Evolutionary conservation across 2,329 filamentous ascomycete genomes (phyloP).

Genomic region (Trichophyton rubrum): DNA sequence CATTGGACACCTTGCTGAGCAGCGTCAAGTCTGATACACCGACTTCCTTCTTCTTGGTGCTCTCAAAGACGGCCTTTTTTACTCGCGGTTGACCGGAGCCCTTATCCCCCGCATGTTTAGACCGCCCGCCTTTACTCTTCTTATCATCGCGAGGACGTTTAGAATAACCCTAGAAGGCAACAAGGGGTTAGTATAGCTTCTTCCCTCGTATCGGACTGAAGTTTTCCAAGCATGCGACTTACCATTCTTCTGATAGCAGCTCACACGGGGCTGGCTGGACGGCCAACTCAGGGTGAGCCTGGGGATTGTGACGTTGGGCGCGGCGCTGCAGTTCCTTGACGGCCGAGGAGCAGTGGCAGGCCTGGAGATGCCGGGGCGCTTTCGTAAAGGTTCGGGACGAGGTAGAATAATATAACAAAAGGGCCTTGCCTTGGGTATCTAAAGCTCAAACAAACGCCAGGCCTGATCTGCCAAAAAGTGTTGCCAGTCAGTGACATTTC

Average conservation of each 20-base stretch:
- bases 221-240: not conserved
- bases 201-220: not conserved
- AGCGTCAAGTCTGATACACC: slow-evolving; percentile 95
- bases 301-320: not conserved
- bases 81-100: slow-evolving; percentile 52
- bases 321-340: not conserved
- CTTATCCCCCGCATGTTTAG: slow-evolving; percentile 32
- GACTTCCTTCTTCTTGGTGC: slow-evolving; percentile 97
- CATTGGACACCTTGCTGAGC: slow-evolving; percentile 96
- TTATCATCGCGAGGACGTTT: slow-evolving; percentile 30
- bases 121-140: slow-evolving; percentile 31
- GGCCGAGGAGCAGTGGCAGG: not conserved
- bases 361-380: not conserved
- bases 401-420: not conserved
- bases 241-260: slow-evolving; percentile 2
- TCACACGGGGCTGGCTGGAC: not conserved
- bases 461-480: not conserved
- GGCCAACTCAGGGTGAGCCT: not conserved
- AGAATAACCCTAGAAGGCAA: slow-evolving; percentile 28
- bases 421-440: not conserved
- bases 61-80: slow-evolving; percentile 92
- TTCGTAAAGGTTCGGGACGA: not conserved
- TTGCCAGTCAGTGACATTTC: not conserved
- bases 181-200: not conserved
- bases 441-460: not conserved